Evolutionary conservation across 768 basidiomycete genomes (phyloP).

Genomic region (Russula lepida): DNA sequence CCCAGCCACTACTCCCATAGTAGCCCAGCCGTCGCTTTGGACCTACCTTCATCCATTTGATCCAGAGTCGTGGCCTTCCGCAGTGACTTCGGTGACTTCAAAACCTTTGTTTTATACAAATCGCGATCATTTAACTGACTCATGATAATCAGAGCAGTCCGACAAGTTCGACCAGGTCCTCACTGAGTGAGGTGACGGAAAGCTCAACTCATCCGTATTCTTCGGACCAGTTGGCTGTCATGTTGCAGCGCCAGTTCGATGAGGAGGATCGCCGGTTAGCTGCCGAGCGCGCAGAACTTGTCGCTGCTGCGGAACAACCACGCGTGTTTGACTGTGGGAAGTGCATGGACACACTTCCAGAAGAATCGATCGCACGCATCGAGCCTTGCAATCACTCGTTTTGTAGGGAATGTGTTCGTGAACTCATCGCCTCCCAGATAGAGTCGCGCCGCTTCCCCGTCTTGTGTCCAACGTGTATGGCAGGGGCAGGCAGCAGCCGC

Average conservation of each 20-base stretch:
- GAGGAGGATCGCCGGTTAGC: conserved; percentile 2
- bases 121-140: not conserved
- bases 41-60: not conserved
- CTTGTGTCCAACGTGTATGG: conserved; percentile 48
- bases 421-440: conserved; percentile 39
- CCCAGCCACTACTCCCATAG: not conserved
- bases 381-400: conserved; percentile 42
- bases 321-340: conserved; percentile 42
- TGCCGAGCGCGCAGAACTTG: conserved; percentile 9
- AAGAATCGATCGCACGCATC: conserved; percentile 36
- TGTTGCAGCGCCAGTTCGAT: conserved; percentile 5
- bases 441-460: conserved; percentile 51
- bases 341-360: conserved; percentile 43
- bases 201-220: not conserved
- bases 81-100: not conserved
- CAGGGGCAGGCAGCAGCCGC: conserved; percentile 14
- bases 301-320: not conserved
- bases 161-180: not conserved
- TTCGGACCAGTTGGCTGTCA: not conserved
- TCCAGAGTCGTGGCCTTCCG: not conserved
- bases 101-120: not conserved
- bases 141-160: not conserved
- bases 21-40: not conserved
- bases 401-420: conserved; percentile 45
- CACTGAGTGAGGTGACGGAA: not conserved